Conservation (phyloP, 495 filamentous ascomycete species). For the Symbiotaphrina buchneri region DNA sequence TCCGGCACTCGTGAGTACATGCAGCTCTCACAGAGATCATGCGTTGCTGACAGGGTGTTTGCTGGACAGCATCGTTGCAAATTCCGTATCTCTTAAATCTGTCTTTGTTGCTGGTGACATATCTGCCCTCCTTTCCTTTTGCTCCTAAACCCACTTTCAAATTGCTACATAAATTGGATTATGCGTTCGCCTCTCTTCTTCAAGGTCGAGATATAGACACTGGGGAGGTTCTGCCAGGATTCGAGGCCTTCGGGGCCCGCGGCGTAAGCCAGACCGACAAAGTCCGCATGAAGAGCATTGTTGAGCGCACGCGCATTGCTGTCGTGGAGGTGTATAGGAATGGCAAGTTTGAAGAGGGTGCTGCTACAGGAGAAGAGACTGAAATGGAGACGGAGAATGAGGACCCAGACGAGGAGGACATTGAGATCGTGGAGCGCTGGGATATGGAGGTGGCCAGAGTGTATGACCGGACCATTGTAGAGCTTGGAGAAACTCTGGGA, state of each 20-base stretch:
- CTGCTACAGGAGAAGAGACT: slow-evolving; percentile 15
- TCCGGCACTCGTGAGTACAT: slow-evolving; percentile 50
- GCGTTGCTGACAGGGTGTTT: not conserved
- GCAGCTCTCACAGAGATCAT: not conserved
- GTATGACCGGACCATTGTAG: slow-evolving; percentile 56
- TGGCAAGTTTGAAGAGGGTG: slow-evolving; percentile 13
- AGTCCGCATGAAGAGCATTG: slow-evolving; percentile 57
- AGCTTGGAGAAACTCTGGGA: slow-evolving; percentile 40
- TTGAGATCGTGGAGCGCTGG: slow-evolving; percentile 19
- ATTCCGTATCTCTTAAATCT: slow-evolving; percentile 62
- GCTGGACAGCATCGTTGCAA: slow-evolving; percentile 45
- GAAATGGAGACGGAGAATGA: slow-evolving; percentile 15
- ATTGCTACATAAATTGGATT: slow-evolving; percentile 54
- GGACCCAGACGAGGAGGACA: slow-evolving; percentile 14
- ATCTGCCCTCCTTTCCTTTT: slow-evolving; percentile 45
- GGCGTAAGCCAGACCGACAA: slow-evolving; percentile 50
- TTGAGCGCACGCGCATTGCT: slow-evolving; percentile 41
- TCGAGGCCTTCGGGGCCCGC: slow-evolving; percentile 22
- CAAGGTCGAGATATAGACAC: slow-evolving; percentile 41
- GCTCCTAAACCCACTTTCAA: slow-evolving; percentile 36
- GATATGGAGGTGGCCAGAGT: slow-evolving; percentile 51
- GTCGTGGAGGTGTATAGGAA: slow-evolving; percentile 38
- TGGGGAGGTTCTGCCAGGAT: slow-evolving; percentile 40
- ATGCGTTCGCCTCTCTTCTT: slow-evolving; percentile 49
- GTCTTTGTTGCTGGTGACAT: slow-evolving; percentile 40